Percentiles rank a stretch among this genome's conserved stretches.
Conservation (phyloP, 1,139 yeast species). For the Candida gigantensis region DNA sequence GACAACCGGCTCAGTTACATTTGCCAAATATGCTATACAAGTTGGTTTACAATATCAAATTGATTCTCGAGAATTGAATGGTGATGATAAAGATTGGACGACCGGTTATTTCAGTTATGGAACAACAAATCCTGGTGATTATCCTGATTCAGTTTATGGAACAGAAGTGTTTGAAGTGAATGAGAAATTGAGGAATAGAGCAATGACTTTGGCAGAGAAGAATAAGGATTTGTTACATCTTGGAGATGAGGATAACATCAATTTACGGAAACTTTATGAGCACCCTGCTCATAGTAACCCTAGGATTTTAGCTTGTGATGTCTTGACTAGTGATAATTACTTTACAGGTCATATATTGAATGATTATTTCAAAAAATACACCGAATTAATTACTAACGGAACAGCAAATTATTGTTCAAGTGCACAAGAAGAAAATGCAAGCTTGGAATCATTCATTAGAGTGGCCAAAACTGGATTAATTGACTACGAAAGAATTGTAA, state of each 20-base stretch:
- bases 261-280: conserved; percentile 49
- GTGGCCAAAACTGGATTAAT: conserved; percentile 55
- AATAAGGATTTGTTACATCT: conserved; percentile 38
- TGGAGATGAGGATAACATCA: conserved; percentile 46
- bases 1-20: conserved; percentile 58
- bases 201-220: conserved; percentile 51
- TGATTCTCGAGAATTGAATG: conserved; percentile 43
- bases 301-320: conserved; percentile 55
- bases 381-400: conserved; percentile 56
- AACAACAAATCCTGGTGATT: conserved; percentile 47
- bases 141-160: conserved; percentile 61
- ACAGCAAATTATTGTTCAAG: conserved; percentile 62
- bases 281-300: conserved; percentile 55
- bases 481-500: conserved; percentile 57
- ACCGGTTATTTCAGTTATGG: conserved; percentile 64
- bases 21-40: conserved; percentile 63
- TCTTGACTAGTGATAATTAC: conserved; percentile 61
- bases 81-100: conserved; percentile 56
- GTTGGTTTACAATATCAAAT: conserved; percentile 63
- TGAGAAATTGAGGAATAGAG: conserved; percentile 59
- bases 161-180: conserved; percentile 70
- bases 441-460: conserved; percentile 60
- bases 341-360: conserved; percentile 56
- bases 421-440: conserved; percentile 71
- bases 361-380: conserved; percentile 51